Conservation (phyloP, 805 yeast genomes). For the Metschnikowia gelsemii region DNA sequence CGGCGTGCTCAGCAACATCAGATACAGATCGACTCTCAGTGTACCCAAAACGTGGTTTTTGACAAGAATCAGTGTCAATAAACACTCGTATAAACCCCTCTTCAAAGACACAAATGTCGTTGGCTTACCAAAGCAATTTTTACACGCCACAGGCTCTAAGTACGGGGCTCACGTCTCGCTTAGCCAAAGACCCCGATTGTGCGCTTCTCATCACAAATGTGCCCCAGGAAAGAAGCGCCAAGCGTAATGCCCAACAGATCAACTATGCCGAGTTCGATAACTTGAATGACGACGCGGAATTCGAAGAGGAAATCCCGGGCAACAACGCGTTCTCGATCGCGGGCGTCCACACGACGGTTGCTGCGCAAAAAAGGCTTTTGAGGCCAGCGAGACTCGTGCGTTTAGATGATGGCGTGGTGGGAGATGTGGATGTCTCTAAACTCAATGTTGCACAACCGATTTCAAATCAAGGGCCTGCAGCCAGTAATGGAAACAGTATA, state of each 20-base stretch:
- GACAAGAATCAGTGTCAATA: too few relatives aligned
- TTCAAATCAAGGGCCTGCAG: too few relatives aligned
- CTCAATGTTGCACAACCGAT: too few relatives aligned
- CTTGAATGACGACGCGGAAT: slow-evolving; percentile 49
- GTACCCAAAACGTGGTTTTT: background rate
- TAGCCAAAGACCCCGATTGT: slow-evolving; percentile 65
- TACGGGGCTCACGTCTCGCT: slow-evolving; percentile 70
- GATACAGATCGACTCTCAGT: too few relatives aligned
- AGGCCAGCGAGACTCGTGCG: slow-evolving; percentile 20
- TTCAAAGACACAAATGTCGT: slow-evolving; percentile 7
- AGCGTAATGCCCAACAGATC: slow-evolving; percentile 65
- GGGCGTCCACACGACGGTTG: slow-evolving; percentile 36
- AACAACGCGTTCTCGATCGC: slow-evolving; percentile 18
- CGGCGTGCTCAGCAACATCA: too few relatives aligned
- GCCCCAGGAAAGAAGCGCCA: slow-evolving; percentile 73
- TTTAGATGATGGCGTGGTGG: slow-evolving; percentile 6
- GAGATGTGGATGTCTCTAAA: slow-evolving; percentile 7
- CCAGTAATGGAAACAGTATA: background rate
- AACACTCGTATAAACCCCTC: background rate
- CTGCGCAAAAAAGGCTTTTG: slow-evolving; percentile 30
- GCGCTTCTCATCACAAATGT: slow-evolving; percentile 67
- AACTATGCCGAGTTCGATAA: slow-evolving; percentile 82
- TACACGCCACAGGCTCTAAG: slow-evolving; percentile 74
- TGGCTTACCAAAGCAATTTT: slow-evolving; percentile 19
- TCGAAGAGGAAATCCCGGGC: slow-evolving; percentile 27